phyloP scores from a whole-genome alignment of 2,329 filamentous ascomycete species.

The Phialophora chinensis region DNA sequence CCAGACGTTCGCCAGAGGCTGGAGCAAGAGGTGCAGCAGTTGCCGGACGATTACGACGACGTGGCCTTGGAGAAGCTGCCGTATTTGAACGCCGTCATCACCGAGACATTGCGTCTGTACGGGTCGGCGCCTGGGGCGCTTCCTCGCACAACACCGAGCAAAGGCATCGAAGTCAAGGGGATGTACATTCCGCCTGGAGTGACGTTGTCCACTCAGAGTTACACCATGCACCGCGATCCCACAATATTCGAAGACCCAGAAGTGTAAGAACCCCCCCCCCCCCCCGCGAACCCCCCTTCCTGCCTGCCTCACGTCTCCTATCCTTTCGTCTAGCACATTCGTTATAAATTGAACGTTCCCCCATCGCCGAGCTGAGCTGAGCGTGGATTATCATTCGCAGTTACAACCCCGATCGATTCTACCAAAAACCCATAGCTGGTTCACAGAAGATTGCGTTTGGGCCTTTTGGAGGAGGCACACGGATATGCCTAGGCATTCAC shows the following conservation, averaged over 20 bases:
- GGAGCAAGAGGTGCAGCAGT: conserved; percentile 52
- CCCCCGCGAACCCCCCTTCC: too few species aligned
- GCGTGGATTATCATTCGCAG: conserved; percentile 5
- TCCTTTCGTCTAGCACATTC: background rate
- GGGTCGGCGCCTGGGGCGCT: conserved; percentile 63
- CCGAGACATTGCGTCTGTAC: conserved; percentile 64
- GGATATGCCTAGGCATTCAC: conserved; percentile 73
- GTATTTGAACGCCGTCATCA: conserved; percentile 62
- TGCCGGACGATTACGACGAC: conserved; percentile 45
- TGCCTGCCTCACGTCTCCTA: background rate
- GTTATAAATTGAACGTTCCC: background rate
- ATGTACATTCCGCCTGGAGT: conserved; percentile 57
- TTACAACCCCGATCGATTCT: conserved; percentile 61
- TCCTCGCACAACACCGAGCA: conserved; percentile 57
- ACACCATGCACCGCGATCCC: conserved; percentile 62
- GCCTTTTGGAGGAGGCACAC: conserved; percentile 71
- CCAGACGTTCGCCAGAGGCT: conserved; percentile 53
- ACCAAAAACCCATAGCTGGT: conserved; percentile 23
- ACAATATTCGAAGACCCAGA: conserved; percentile 57
- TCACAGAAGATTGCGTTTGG: conserved; percentile 57
- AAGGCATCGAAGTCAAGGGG: conserved; percentile 51
- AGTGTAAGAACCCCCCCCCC: conserved; percentile 24
- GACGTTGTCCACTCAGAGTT: conserved; percentile 60
- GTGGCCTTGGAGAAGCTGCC: conserved; percentile 59
- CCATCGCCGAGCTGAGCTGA: background rate